Conservation (phyloP, 805 yeast species). For the Pichia scutulata region DNA sequence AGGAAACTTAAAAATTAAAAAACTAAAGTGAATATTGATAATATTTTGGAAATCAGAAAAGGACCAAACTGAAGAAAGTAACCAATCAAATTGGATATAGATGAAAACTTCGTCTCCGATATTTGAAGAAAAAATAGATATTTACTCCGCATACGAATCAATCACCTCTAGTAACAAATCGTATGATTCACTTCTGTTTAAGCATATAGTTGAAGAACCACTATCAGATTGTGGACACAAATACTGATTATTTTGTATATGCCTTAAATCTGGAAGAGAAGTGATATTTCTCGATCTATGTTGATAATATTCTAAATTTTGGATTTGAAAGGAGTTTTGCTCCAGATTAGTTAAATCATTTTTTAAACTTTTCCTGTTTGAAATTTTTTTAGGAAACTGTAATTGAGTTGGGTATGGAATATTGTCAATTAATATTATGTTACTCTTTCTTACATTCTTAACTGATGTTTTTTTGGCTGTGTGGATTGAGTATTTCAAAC, state of each 20-base stretch:
- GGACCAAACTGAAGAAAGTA: not conserved
- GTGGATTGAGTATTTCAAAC: not conserved
- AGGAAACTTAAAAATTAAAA: not conserved
- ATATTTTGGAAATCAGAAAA: not conserved
- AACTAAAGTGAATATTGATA: too few species aligned
- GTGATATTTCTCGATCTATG: not conserved
- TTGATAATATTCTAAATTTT: not conserved
- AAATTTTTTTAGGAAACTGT: constrained; percentile 24
- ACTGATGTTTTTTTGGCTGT: constrained; percentile 1
- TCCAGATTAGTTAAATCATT: not conserved
- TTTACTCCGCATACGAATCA: not conserved
- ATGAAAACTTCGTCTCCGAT: not conserved
- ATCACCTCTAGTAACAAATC: not conserved
- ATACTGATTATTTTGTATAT: not conserved
- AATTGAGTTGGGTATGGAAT: constrained; percentile 25
- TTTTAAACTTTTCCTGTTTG: constrained; percentile 6
- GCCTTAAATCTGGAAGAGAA: not conserved
- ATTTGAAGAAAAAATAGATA: not conserved
- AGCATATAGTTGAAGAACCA: not conserved
- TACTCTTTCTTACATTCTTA: constrained; percentile 5
- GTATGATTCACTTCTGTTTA: not conserved
- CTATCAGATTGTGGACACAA: not conserved
- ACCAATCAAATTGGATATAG: not conserved
- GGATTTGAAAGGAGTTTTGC: not conserved
- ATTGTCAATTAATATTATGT: constrained; percentile 20